A percentile compares a stretch with the other conserved stretches of the same genome.
Evolutionary conservation across 1,284 basidiomycete genomes (phyloP).

Genomic region (Malassezia globosa): DNA sequence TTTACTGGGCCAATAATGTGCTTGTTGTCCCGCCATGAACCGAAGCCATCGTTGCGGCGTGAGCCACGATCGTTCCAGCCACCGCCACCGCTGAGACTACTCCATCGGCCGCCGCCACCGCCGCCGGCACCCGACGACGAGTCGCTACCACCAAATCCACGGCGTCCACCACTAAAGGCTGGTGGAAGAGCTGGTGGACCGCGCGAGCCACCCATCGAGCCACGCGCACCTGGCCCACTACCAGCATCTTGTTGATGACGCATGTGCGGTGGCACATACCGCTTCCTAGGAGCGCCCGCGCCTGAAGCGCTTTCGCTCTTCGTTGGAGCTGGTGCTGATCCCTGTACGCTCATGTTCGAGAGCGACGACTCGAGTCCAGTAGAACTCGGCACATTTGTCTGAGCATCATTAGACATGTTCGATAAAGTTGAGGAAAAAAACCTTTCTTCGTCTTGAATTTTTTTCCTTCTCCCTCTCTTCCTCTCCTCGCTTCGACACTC

Average conservation of each 20-base stretch:
- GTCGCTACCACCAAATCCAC: slow-evolving; percentile 23
- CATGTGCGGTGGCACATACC: slow-evolving; percentile 17
- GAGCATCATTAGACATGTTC: slow-evolving; percentile 35
- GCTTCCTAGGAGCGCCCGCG: slow-evolving; percentile 14
- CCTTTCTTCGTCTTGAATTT: background rate
- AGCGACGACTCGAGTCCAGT: slow-evolving; percentile 58
- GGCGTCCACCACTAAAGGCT: slow-evolving; percentile 30
- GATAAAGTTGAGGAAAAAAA: slow-evolving; percentile 1
- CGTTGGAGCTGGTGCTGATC: background rate
- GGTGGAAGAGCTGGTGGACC: slow-evolving; percentile 18
- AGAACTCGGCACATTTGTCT: slow-evolving; percentile 49
- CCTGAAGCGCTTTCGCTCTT: background rate
- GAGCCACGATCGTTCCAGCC: slow-evolving; percentile 21
- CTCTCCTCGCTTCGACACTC: too few species aligned
- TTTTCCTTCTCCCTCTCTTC: background rate
- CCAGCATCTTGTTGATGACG: slow-evolving; percentile 11
- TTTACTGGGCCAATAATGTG: slow-evolving; percentile 73
- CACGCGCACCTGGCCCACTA: background rate
- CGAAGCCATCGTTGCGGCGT: slow-evolving; percentile 50
- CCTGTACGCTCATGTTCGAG: slow-evolving; percentile 15
- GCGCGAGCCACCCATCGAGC: slow-evolving; percentile 3
- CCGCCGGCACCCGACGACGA: slow-evolving; percentile 27
- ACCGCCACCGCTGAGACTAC: slow-evolving; percentile 16
- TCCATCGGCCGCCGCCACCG: slow-evolving; percentile 27
- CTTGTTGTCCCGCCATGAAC: slow-evolving; percentile 77